Base-by-base conservation (phyloP, 176 grass and related monocot genomes). In the Aechmea fasciata region DNA sequence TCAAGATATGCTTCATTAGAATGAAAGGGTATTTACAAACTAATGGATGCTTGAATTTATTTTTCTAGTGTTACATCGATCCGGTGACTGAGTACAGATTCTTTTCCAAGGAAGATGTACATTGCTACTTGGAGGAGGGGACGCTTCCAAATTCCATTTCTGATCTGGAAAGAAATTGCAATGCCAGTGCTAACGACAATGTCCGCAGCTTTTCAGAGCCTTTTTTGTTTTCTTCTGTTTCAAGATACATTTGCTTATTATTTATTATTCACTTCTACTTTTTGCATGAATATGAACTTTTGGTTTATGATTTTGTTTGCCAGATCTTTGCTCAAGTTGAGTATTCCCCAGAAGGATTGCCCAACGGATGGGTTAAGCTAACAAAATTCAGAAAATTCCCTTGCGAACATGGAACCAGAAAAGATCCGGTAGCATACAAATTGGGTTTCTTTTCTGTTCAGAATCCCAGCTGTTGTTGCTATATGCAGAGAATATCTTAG, bases 341-440 rank as follows among this genome's bases (percentile, higher is more conserved):
- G 22, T 87, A 82, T 20, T 83, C 63, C 80, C 81, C 85, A 74
- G 85, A 83, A 70, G 73, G 77, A 57, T 65, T 87, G 68, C 81
- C 80, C 1, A 15, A 80, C 65, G 85, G 85, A 69, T 87, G 85
- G 85, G 77, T 83, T 48, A 87, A 87, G 80, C 73, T 82, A 73
- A 50, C 22, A 6, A 70, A 69, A 80, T 83, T 83, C 57, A 83
- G 81, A 62, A 87, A 66, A 68, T 18, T 18, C 17, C 2, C 13
- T 18, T 83, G 70, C 69, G 77, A 73, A 57, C 69, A 80, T 80
- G 80, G 81, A 73, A 77, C 80, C 17, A 83, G 66, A 73, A 87
- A 80, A 80, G 73, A 87, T 49, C 81, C 80, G 73, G 81, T 87
- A 83, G 47, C 67, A 69, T 52, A 3, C 48, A 20, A 25, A 19